Conservation (phyloP, 2,329 filamentous ascomycete genomes). For the Cercospora sp. region DNA sequence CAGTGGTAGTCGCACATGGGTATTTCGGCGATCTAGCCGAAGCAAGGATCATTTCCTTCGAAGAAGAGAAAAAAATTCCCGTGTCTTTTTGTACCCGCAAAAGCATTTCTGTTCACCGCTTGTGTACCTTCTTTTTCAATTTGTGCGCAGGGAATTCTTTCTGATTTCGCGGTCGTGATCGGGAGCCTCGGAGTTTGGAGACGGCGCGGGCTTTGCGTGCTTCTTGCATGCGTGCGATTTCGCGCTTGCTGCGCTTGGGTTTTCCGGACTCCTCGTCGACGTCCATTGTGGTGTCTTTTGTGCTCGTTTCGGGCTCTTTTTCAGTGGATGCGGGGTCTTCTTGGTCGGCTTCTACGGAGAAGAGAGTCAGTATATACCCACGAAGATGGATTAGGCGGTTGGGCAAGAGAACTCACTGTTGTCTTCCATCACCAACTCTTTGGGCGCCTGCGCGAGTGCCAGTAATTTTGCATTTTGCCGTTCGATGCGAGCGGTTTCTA, state of each 20-base stretch:
- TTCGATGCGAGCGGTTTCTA: constrained; percentile 74
- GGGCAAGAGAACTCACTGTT: background rate
- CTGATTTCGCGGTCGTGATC: constrained; percentile 42
- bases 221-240: constrained; percentile 27
- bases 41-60: too few species aligned
- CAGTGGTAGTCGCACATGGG: too few species aligned
- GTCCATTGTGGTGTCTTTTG: constrained; percentile 38
- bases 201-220: constrained; percentile 39
- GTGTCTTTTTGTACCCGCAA: too few species aligned
- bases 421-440: constrained; percentile 62
- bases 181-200: constrained; percentile 35
- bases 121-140: constrained; percentile 28
- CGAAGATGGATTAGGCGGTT: too few species aligned
- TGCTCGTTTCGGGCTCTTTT: constrained; percentile 6
- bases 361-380: constrained; percentile 1
- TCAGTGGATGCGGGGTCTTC: background rate
- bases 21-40: too few species aligned
- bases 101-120: constrained; percentile 25
- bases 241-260: constrained; percentile 26
- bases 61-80: too few species aligned
- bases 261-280: constrained; percentile 39
- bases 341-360: background rate
- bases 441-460: constrained; percentile 75
- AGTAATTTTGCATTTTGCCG: constrained; percentile 83
- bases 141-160: constrained; percentile 40